Evolutionary conservation across 768 basidiomycete species (phyloP).

Genomic region (Boletus sensibilis): DNA sequence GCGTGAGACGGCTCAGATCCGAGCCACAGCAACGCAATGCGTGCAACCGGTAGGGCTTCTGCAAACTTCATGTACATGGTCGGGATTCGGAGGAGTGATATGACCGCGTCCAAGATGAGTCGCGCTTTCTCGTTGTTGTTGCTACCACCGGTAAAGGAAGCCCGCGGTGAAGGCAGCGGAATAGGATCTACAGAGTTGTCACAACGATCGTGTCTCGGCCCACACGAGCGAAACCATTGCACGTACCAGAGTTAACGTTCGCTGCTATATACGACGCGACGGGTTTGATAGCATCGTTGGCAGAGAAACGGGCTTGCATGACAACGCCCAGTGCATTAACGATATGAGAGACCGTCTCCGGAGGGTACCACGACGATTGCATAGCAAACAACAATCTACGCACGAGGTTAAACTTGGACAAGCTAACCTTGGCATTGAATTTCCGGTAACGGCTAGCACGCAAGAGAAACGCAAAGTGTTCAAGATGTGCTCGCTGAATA

Average conservation of each 20-base stretch:
- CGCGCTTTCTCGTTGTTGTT: constrained; percentile 58
- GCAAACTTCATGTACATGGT: constrained; percentile 68
- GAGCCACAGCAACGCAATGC: constrained; percentile 76
- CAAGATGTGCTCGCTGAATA: constrained; percentile 76
- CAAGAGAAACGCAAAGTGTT: constrained; percentile 78
- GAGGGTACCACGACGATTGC: constrained; percentile 74
- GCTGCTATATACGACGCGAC: constrained; percentile 84
- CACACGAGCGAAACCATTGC: neutral
- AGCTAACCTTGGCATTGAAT: constrained; percentile 75
- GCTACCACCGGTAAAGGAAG: constrained; percentile 8
- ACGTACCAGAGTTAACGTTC: constrained; percentile 66
- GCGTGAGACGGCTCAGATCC: constrained; percentile 67
- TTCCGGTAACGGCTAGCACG: constrained; percentile 66
- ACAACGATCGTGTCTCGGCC: neutral
- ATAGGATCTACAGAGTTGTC: neutral
- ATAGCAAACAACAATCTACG: constrained; percentile 79
- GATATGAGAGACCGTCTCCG: constrained; percentile 46
- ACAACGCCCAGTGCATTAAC: constrained; percentile 60
- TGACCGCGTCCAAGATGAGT: constrained; percentile 62
- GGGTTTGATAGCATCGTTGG: constrained; percentile 79
- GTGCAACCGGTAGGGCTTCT: constrained; percentile 69
- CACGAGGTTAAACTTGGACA: constrained; percentile 69
- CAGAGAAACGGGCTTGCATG: constrained; percentile 64
- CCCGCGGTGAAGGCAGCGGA: constrained; percentile 10
- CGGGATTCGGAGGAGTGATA: constrained; percentile 57